Percentiles rank a stretch among this genome's conserved stretches.
Evolutionary conservation across 129 eudicot genomes (phyloP).

Genomic region (Chrysanthemum makinoi): DNA sequence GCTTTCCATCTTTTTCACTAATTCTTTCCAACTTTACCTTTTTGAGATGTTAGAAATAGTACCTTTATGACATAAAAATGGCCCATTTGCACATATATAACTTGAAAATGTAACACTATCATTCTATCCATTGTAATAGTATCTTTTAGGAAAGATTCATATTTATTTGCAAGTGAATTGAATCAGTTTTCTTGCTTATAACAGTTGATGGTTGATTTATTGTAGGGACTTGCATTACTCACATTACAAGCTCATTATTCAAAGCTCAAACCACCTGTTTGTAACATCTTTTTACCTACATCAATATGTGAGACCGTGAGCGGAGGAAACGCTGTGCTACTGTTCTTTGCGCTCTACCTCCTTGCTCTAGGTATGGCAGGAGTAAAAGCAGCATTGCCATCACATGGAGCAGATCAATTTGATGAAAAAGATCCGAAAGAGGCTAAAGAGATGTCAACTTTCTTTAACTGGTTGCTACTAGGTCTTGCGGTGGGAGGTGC

Average conservation of each 20-base stretch:
- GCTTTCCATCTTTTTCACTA: too few relatives aligned
- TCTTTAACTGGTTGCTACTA: conserved; percentile 59
- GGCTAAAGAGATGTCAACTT: conserved; percentile 50
- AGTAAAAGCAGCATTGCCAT: conserved; percentile 61
- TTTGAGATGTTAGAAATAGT: too few relatives aligned
- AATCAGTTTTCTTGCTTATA: not conserved
- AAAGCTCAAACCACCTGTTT: conserved; percentile 53
- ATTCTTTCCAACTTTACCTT: too few relatives aligned
- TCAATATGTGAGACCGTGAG: conserved; percentile 40
- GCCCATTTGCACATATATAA: too few relatives aligned
- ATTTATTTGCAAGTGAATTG: too few relatives aligned
- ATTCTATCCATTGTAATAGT: too few relatives aligned
- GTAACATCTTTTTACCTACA: conserved; percentile 45
- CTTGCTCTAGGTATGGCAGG: conserved; percentile 53
- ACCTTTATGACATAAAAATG: too few relatives aligned
- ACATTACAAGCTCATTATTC: conserved; percentile 70
- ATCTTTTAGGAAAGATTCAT: too few relatives aligned
- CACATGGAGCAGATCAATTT: conserved; percentile 79
- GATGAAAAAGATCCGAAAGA: conserved; percentile 58
- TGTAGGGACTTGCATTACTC: conserved; percentile 57
- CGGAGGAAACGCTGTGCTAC: conserved; percentile 44
- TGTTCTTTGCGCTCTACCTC: conserved; percentile 47
- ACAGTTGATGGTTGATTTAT: not conserved
- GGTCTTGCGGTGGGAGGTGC: conserved; percentile 46
- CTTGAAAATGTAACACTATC: not conserved